Base-by-base conservation (phyloP, 2,329 filamentous ascomycete species). In the Exophiala sideris region DNA sequence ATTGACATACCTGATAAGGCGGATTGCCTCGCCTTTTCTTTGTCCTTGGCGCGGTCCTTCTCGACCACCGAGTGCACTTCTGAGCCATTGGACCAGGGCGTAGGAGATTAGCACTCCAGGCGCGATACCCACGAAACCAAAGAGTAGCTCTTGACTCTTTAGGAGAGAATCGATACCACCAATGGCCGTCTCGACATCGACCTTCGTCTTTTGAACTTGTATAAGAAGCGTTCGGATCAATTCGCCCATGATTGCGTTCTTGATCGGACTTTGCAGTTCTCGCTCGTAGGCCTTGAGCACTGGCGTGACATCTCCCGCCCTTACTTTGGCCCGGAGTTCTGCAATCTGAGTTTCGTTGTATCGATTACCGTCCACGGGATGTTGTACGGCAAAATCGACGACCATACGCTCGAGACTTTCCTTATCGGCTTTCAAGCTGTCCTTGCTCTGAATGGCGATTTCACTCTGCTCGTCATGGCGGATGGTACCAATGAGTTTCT, bases 151-250 rank as follows among this genome's bases (percentile, higher is more conserved):
- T 68, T 99, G 94, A 66, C 91, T 96, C 75, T 94, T 96, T 54
- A 99, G 79, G 32, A 99, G 80, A 33, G 90, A 84, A 75, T 99
- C 92, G 61, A 99, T 99, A 14, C 94, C 94, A 56, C 88, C 90
- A 75, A 99, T 91, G 11, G 94, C 94, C 57, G 97, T 86, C 71
- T 99, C 94, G 10, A 99, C 85, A 67, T 99, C 94, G 7, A 99
- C 94, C 76, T 99, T 99, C 18, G 94, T 97, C 79, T 99, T 99
- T 67, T 99, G 94, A 35, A 99, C 86, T 68, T 99, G 94, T 51
- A 99, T 97, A 41, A 99, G 78, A 24, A 99, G 82, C 3, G 92
- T 91, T 48, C 92, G 86, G 34, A 97, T 82, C 24, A 99, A 79
- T 65, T 97, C 92, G 9, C 94, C 94, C 29, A 84, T 82, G 14